phyloP scores from a whole-genome alignment of 169 alveolate species.

The Amoebophrya sp. region DNA sequence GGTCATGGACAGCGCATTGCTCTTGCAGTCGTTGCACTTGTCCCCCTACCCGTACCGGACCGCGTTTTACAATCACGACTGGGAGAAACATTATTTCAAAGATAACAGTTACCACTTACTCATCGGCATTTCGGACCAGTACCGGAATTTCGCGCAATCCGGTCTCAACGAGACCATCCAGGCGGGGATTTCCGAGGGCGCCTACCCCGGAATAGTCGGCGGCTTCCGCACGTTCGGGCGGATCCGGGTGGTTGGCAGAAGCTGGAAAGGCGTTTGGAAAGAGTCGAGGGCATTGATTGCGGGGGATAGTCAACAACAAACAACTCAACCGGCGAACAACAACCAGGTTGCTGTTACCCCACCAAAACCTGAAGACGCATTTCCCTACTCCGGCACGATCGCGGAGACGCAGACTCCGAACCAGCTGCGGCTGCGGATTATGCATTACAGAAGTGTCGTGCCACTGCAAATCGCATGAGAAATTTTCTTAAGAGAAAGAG shows the following conservation, averaged over 20 bases:
- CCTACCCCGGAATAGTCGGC: not conserved
- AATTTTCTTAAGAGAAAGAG: too few species aligned
- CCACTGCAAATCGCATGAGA: too few species aligned
- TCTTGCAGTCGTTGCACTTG: not conserved
- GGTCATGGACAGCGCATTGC: not conserved
- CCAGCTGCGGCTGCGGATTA: too few species aligned
- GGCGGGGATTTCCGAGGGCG: conserved; percentile 13
- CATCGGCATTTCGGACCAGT: not conserved
- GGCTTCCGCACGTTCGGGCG: conserved; percentile 27
- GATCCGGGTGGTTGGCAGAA: not conserved
- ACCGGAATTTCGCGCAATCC: not conserved
- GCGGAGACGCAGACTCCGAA: too few species aligned
- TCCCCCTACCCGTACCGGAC: not conserved
- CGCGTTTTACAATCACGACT: not conserved
- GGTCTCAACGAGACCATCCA: not conserved
- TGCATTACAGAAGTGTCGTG: too few species aligned
- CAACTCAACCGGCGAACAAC: too few species aligned
- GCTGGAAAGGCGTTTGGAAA: not conserved
- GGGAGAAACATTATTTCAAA: not conserved
- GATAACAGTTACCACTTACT: not conserved
- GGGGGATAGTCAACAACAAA: too few species aligned
- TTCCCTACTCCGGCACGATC: too few species aligned
- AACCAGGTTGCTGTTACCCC: too few species aligned
- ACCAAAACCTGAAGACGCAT: too few species aligned
- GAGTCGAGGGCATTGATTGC: too few species aligned